Base-by-base conservation (phyloP, 768 basidiomycete genomes). In the Daedaleopsis nitida region DNA sequence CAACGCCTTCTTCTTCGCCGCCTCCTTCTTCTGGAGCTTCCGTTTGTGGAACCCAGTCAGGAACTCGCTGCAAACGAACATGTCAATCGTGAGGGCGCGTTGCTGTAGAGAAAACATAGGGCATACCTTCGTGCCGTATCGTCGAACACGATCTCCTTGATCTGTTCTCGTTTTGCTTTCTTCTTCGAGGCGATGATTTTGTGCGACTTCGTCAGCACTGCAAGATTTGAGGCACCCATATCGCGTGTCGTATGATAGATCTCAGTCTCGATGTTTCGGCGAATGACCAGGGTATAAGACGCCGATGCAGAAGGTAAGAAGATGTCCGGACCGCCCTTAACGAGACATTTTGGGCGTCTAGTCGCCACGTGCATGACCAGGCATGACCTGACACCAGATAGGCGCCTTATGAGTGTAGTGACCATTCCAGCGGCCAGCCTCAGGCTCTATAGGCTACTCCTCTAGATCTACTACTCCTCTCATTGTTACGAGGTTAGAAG, bases 41-140 rank as follows among this genome's bases (percentile, higher is more conserved):
- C 95, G 86, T 75, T 96, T 96, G 73, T 91, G 89, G 73, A 97
- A 97, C 27, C 95, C 95, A 17, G 94, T 96, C 71, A 97, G 77
- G 75, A 91, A 97, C 60, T 96, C 89, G 70, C 94, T 96, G 68
- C 19, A 21, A 10, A 17, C 19, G 37, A 17, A 49, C n/a, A 23
- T 17, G 52, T 49, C n/a, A 27, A 10, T 32, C 24, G 10, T 17
- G 24, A 23, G 11, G 34, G 35, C 35, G 6, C 19, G 39, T 42
- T 23, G 47, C 24, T 5, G 32, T 37, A 49, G 39, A 49, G 42
- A 57, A 42, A 47, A 51, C 55, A 60, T 32, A 49, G 32, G 52
- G 21, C 16, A 74, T 54, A 91, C 94, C 85, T 84, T 67, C 94
- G 81, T 0, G 92, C 92, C 39, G 85, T 82, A 44, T 97, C 94